Conservation (phyloP, 2,329 filamentous ascomycete species). For the Ascomycota sp. region DNA sequence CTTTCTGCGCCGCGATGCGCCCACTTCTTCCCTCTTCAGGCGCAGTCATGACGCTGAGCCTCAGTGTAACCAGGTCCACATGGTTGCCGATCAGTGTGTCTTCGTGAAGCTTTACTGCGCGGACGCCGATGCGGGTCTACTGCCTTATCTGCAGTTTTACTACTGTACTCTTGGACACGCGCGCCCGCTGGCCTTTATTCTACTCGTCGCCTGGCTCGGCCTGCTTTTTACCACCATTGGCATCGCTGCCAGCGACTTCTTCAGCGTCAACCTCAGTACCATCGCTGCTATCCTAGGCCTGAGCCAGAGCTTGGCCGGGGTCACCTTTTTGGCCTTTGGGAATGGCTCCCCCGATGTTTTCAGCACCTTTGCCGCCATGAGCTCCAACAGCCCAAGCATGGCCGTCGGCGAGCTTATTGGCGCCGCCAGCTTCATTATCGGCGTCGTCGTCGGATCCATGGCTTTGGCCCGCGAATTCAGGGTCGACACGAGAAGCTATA, state of each 20-base stretch:
- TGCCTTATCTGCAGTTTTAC: constrained; percentile 78
- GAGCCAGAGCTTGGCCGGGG: constrained; percentile 88
- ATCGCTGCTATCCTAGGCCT: constrained; percentile 76
- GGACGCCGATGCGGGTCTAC: constrained; percentile 74
- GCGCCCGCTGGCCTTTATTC: constrained; percentile 56
- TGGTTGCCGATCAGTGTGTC: constrained; percentile 60
- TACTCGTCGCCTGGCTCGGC: constrained; percentile 66
- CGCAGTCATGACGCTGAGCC: constrained; percentile 21
- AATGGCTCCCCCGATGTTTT: constrained; percentile 98
- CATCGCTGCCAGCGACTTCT: constrained; percentile 94
- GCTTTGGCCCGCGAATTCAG: constrained; percentile 87
- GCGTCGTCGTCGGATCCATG: constrained; percentile 94
- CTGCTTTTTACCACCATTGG: constrained; percentile 92
- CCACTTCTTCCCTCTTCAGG: constrained; percentile 5
- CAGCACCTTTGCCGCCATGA: constrained; percentile 95
- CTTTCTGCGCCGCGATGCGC: constrained; percentile 5
- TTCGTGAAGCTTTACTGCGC: constrained; percentile 68
- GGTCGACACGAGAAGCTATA: constrained; percentile 73
- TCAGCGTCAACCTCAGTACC: constrained; percentile 89
- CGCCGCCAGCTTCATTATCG: constrained; percentile 87
- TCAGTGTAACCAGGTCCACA: constrained; percentile 69
- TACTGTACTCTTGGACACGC: constrained; percentile 57
- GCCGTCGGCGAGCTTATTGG: constrained; percentile 90
- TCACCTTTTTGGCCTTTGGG: constrained; percentile 90
- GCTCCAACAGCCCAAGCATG: constrained; percentile 88